phyloP scores from a whole-genome alignment of 108 stramenopile genomes.

The Nannochloropsis oceanica region DNA sequence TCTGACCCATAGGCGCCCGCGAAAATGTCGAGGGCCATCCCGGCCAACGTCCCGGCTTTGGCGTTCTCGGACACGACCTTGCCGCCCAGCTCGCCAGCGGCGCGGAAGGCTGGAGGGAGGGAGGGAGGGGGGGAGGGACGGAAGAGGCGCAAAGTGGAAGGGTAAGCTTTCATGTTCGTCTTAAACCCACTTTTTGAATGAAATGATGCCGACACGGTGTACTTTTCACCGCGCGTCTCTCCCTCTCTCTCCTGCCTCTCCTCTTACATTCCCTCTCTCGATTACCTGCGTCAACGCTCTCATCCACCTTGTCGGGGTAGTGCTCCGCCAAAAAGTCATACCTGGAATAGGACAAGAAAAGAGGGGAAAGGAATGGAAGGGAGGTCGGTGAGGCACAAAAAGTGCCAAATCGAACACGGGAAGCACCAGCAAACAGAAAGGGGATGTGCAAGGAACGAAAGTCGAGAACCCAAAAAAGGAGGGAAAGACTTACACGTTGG shows the following conservation, averaged over 20 bases:
- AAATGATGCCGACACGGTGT: too few species aligned
- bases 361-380: too few species aligned
- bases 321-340: constrained; percentile 74
- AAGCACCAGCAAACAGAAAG: not conserved
- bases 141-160: not conserved
- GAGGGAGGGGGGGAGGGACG: not conserved
- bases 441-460: not conserved
- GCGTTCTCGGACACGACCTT: constrained; percentile 12
- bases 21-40: constrained; percentile 38
- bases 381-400: too few species aligned
- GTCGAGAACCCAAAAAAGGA: not conserved
- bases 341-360: not conserved
- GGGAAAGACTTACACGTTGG: constrained; percentile 51
- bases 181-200: too few species aligned
- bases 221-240: too few species aligned
- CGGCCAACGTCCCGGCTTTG: not conserved
- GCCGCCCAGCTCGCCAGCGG: constrained; percentile 32
- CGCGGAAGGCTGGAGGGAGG: not conserved
- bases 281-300: constrained; percentile 36
- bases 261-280: not conserved
- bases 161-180: not conserved
- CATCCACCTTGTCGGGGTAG: constrained; percentile 53
- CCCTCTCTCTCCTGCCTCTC: too few species aligned
- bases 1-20: constrained; percentile 70
- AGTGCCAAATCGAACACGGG: not conserved